Conservation (phyloP, 2,329 filamentous ascomycete species). For the Cladosporium sphaerospermum region DNA sequence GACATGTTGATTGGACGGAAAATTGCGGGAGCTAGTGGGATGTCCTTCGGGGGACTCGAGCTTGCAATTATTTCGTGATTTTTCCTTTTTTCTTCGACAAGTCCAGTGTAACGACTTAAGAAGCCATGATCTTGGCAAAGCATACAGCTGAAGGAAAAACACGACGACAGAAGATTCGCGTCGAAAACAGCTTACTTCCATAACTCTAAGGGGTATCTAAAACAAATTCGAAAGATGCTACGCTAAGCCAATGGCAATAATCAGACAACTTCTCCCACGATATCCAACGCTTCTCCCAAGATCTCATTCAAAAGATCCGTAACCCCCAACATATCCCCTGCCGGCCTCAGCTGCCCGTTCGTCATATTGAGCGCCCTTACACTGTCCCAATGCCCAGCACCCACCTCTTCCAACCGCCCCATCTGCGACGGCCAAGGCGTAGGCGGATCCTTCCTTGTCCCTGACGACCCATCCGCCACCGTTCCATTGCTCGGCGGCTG, state of each 20-base stretch:
- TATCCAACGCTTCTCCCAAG: conserved; percentile 3
- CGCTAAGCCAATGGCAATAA: conserved; percentile 22
- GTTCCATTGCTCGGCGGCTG: conserved; percentile 2
- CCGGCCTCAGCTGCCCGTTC: conserved; percentile 15
- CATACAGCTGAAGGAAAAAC: no score
- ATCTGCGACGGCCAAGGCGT: conserved; percentile 19
- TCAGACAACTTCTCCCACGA: conserved; percentile 11
- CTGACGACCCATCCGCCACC: neutral
- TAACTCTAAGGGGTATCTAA: neutral
- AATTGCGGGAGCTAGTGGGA: no score
- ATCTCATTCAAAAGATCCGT: conserved; percentile 4
- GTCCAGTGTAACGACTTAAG: no score
- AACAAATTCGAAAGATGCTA: neutral
- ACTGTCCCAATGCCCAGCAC: conserved; percentile 14
- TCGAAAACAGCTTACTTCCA: no score
- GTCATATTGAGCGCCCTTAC: conserved; percentile 22
- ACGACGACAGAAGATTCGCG: no score
- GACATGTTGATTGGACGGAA: no score
- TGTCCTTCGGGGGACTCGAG: no score
- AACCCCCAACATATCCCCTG: conserved; percentile 14
- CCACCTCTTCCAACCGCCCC: conserved; percentile 14
- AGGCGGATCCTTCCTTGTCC: conserved; percentile 12
- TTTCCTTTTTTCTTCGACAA: no score
- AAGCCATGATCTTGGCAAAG: no score
- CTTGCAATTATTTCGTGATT: no score